Evolutionary conservation across 1,139 yeast genomes (phyloP).

Genomic region (Blastobotrys proliferans): DNA sequence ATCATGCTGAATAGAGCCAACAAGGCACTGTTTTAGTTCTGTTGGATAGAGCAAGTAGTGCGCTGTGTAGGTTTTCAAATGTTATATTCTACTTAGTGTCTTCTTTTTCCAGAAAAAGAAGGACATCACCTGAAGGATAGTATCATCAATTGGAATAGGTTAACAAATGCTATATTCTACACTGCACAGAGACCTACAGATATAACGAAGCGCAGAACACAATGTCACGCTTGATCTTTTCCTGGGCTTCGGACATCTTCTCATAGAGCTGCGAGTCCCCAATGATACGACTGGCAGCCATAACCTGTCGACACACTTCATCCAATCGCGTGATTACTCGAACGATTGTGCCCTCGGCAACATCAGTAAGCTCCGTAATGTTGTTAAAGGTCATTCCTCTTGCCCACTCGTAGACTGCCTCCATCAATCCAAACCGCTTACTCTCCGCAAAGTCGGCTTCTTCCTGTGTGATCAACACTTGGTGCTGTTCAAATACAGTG

Average conservation of each 20-base stretch:
- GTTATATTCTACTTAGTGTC: too few species aligned
- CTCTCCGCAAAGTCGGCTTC: slow-evolving; percentile 81
- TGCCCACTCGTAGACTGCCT: slow-evolving; percentile 98
- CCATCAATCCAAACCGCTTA: slow-evolving; percentile 83
- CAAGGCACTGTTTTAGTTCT: slow-evolving; percentile 10
- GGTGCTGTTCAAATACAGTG: slow-evolving; percentile 59
- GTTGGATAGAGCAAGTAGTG: too few species aligned
- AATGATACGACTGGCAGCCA: slow-evolving; percentile 88
- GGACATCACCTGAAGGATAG: too few species aligned
- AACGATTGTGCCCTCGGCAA: slow-evolving; percentile 97
- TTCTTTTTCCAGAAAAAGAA: too few species aligned
- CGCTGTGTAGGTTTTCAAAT: too few species aligned
- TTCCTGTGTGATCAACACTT: slow-evolving; percentile 73
- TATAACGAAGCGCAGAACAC: slow-evolving; percentile 96
- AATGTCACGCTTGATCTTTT: slow-evolving; percentile 89
- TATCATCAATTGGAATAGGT: too few species aligned
- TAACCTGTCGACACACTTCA: slow-evolving; percentile 92
- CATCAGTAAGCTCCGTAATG: slow-evolving; percentile 81
- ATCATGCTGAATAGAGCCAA: slow-evolving; percentile 18
- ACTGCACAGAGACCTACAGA: slow-evolving; percentile 51
- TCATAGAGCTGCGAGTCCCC: slow-evolving; percentile 87
- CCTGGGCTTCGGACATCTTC: slow-evolving; percentile 91
- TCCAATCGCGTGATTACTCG: slow-evolving; percentile 91
- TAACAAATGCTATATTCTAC: too few species aligned
- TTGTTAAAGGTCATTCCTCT: slow-evolving; percentile 88